Percentiles rank a stretch among this genome's conserved stretches.
Conservation (phyloP, 495 filamentous ascomycete genomes). For the Glonium stellatum region DNA sequence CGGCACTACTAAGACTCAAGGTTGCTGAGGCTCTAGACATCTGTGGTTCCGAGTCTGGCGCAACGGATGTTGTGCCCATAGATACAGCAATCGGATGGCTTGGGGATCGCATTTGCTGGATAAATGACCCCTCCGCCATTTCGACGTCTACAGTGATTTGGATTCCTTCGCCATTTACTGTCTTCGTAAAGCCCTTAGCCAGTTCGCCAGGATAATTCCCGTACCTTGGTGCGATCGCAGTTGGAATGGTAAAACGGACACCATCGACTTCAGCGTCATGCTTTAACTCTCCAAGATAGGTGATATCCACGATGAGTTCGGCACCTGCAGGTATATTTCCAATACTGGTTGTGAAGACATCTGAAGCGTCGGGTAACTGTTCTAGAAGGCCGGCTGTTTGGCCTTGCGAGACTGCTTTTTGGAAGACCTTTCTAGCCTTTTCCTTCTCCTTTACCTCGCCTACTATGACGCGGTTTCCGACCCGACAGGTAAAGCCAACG, state of each 20-base stretch:
- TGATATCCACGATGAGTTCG: constrained; percentile 50
- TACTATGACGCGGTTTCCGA: constrained; percentile 45
- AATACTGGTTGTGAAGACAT: constrained; percentile 58
- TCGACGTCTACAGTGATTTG: constrained; percentile 51
- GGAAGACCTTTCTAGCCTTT: constrained; percentile 48
- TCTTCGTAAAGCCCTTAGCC: constrained; percentile 20
- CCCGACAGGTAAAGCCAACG: constrained; percentile 51
- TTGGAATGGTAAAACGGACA: constrained; percentile 61
- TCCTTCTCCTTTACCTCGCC: constrained; percentile 58
- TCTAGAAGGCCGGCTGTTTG: constrained; percentile 56
- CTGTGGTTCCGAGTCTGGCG: constrained; percentile 40
- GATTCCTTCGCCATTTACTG: constrained; percentile 40
- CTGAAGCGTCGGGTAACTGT: constrained; percentile 48
- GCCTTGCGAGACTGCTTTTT: constrained; percentile 50
- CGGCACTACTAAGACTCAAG: constrained; percentile 42
- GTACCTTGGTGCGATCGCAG: constrained; percentile 58
- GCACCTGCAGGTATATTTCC: constrained; percentile 54
- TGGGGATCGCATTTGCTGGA: constrained; percentile 56
- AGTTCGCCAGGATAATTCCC: constrained; percentile 40
- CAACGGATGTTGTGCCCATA: constrained; percentile 50
- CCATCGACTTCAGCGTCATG: constrained; percentile 57
- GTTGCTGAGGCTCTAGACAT: constrained; percentile 55
- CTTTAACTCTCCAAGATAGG: constrained; percentile 61
- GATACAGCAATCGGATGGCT: constrained; percentile 60
- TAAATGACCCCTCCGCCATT: constrained; percentile 47